A percentile compares a stretch with the other conserved stretches of the same genome.
Evolutionary conservation across 129 eudicot genomes (phyloP).

Genomic region (Centaurea solstitialis): DNA sequence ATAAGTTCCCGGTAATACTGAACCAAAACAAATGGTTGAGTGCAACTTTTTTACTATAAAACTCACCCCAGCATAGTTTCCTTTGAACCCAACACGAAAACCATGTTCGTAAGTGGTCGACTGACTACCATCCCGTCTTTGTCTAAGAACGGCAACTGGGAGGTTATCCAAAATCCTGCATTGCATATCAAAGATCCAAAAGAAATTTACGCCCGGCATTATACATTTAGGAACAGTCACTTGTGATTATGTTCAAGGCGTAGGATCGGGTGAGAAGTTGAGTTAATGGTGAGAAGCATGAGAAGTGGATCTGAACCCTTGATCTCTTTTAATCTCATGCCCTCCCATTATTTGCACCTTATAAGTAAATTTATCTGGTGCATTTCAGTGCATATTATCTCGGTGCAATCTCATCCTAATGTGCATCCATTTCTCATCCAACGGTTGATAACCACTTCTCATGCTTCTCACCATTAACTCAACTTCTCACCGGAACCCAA

Average conservation of each 20-base stretch:
- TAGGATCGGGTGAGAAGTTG: too few species aligned
- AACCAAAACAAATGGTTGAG: background rate
- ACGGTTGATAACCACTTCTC: too few species aligned
- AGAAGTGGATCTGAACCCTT: too few species aligned
- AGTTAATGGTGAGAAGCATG: too few species aligned
- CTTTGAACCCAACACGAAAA: slow-evolving; percentile 94
- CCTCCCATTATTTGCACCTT: too few species aligned
- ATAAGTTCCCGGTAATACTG: background rate
- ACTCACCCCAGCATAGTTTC: slow-evolving; percentile 92
- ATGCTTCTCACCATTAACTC: too few species aligned
- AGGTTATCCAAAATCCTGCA: slow-evolving; percentile 91
- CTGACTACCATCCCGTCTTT: slow-evolving; percentile 78
- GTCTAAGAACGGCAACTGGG: slow-evolving; percentile 94
- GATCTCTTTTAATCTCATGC: too few species aligned
- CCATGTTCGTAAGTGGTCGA: slow-evolving; percentile 94
- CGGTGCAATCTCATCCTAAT: too few species aligned
- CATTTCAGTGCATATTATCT: too few species aligned
- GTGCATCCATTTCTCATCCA: too few species aligned
- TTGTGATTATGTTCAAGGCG: background rate
- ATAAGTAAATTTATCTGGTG: too few species aligned
- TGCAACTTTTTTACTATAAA: background rate
- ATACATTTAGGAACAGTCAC: background rate
- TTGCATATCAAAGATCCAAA: slow-evolving; percentile 4
- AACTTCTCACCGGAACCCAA: too few species aligned
- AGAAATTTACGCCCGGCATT: background rate